Conservation (phyloP, 177 flowering plant species). For the Vitis hybrid region DNA sequence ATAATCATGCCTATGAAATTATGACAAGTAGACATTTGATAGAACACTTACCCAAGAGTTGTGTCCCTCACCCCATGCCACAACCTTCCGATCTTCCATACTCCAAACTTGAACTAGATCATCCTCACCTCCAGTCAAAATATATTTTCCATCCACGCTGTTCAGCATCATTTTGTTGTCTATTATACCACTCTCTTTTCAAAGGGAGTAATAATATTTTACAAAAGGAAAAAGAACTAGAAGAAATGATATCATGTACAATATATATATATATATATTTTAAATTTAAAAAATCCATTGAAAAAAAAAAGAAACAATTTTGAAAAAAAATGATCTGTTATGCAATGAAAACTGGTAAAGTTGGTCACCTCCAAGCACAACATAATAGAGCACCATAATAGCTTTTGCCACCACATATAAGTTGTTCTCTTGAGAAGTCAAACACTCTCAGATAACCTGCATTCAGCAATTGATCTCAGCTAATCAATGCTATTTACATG, state of each 20-base stretch:
- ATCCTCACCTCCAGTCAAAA: constrained; percentile 97
- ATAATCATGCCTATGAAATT: neutral
- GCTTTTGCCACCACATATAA: constrained; percentile 91
- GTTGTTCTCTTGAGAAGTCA: constrained; percentile 86
- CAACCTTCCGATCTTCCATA: constrained; percentile 93
- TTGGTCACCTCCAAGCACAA: constrained; percentile 92
- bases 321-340: neutral
- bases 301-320: neutral
- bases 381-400: constrained; percentile 95
- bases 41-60: constrained; percentile 83
- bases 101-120: constrained; percentile 99
- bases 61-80: constrained; percentile 99
- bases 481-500: neutral
- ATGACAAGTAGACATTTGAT: neutral
- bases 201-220: neutral
- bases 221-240: neutral
- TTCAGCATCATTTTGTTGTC: constrained; percentile 18
- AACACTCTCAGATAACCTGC: constrained; percentile 91
- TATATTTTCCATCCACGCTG: constrained; percentile 93
- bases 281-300: neutral
- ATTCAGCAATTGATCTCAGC: constrained; percentile 17
- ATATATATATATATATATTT: too few species aligned
- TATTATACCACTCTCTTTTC: constrained; percentile 7
- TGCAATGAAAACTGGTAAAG: neutral
- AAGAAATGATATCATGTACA: neutral